Evolutionary conservation across 2,329 filamentous ascomycete genomes (phyloP).

Genomic region (Aspergillus sp.): DNA sequence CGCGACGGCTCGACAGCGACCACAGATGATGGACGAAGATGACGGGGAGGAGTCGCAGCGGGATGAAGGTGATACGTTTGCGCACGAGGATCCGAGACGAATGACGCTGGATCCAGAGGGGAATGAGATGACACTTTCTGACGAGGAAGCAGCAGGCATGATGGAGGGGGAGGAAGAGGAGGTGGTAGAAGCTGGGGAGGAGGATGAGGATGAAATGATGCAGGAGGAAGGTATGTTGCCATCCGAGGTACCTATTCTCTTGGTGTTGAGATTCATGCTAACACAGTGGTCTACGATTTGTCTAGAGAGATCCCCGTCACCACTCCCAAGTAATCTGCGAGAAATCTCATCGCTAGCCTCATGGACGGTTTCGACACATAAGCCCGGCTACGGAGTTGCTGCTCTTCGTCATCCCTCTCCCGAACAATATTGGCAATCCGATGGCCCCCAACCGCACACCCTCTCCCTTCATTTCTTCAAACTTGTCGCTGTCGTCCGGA

Average conservation of each 20-base stretch:
- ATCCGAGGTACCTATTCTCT: neutral
- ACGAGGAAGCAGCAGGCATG: slow-evolving; percentile 12
- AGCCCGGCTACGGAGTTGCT: slow-evolving; percentile 54
- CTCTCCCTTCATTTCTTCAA: slow-evolving; percentile 57
- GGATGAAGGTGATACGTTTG: slow-evolving; percentile 6
- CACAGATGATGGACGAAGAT: slow-evolving; percentile 8
- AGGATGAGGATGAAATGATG: slow-evolving; percentile 27
- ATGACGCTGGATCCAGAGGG: slow-evolving; percentile 9
- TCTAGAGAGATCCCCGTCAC: slow-evolving; percentile 28
- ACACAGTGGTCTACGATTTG: neutral
- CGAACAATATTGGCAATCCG: slow-evolving; percentile 56
- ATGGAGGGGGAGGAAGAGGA: slow-evolving; percentile 14
- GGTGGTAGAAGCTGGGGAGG: slow-evolving; percentile 15
- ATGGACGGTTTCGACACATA: slow-evolving; percentile 56
- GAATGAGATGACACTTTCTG: slow-evolving; percentile 13
- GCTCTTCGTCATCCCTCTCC: slow-evolving; percentile 52
- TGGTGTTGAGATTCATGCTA: neutral
- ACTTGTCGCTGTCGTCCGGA: slow-evolving; percentile 43
- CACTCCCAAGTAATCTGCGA: slow-evolving; percentile 41
- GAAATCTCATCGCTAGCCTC: slow-evolving; percentile 59
- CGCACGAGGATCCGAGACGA: slow-evolving; percentile 7
- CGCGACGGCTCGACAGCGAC: slow-evolving; percentile 5
- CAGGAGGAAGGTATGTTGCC: slow-evolving; percentile 25
- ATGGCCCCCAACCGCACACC: slow-evolving; percentile 57
- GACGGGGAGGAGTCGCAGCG: slow-evolving; percentile 7